Evolutionary conservation across 2,329 filamentous ascomycete genomes (phyloP).

Genomic region (Fusarium sp.): DNA sequence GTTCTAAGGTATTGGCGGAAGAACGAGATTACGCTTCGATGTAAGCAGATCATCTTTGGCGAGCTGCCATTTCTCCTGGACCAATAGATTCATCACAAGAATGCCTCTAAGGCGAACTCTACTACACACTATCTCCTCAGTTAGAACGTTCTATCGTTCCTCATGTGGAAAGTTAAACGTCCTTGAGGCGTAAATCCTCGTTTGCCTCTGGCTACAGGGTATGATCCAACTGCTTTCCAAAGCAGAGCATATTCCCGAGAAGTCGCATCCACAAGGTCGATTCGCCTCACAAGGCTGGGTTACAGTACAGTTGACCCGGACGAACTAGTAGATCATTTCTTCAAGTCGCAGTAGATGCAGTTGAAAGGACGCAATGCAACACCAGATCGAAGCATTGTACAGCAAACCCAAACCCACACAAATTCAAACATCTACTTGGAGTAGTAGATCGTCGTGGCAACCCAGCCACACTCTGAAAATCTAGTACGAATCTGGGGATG

Average conservation of each 20-base stretch:
- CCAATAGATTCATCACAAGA: neutral
- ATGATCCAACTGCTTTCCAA: neutral
- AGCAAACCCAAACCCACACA: neutral
- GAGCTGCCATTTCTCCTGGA: neutral
- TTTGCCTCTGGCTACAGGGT: neutral
- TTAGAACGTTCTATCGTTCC: too few species aligned
- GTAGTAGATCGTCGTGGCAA: slow-evolving; percentile 8
- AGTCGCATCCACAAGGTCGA: neutral
- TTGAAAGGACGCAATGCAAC: slow-evolving; percentile 17
- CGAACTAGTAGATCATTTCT: slow-evolving; percentile 28
- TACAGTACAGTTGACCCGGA: slow-evolving; percentile 8
- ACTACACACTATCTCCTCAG: neutral
- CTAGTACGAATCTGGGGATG: neutral
- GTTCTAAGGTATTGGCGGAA: too few species aligned
- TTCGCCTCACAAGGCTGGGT: slow-evolving; percentile 28
- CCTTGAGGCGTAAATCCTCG: neutral
- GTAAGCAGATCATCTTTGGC: neutral
- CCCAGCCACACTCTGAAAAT: slow-evolving; percentile 10
- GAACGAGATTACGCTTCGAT: too few species aligned
- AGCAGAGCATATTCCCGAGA: neutral
- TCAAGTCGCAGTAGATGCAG: neutral
- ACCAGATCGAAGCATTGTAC: slow-evolving; percentile 8
- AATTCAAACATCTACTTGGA: neutral
- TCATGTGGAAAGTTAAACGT: neutral
- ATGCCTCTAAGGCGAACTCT: too few species aligned